A percentile compares a stretch with the other conserved stretches of the same genome.
These are phyloP conservation scores for Ophiostoma perfectum DNA, from an alignment of 2,329 filamentous ascomycete species.

Conservation along the genomic window DNA sequence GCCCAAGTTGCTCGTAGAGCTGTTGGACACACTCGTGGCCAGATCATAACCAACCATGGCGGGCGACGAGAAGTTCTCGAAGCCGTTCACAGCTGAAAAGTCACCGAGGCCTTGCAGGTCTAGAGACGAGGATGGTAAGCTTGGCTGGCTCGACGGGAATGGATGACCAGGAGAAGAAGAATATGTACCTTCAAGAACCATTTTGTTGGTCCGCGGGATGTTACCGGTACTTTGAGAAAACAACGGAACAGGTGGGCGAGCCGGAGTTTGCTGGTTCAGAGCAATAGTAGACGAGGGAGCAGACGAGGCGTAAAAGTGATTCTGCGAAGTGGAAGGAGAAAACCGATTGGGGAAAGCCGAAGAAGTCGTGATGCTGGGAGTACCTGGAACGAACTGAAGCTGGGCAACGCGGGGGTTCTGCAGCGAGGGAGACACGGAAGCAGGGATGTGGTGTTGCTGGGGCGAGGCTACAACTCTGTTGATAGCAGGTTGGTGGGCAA, in stretches of 20 bases:
- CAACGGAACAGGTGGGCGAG: conserved; percentile 64
- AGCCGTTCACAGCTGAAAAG: conserved; percentile 47
- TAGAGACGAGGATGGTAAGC: conserved; percentile 37
- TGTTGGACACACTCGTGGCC: conserved; percentile 39
- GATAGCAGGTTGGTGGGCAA: conserved; percentile 37
- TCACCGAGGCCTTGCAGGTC: conserved; percentile 53
- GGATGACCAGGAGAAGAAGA: conserved; percentile 17
- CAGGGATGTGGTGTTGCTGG: conserved; percentile 19
- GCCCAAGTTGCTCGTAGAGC: conserved; percentile 51
- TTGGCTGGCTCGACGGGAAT: conserved; percentile 19
- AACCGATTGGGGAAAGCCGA: conserved; percentile 54
- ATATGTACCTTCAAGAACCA: conserved; percentile 53
- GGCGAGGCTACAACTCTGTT: conserved; percentile 41
- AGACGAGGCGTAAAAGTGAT: conserved; percentile 59
- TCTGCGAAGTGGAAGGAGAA: conserved; percentile 45
- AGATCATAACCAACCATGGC: conserved; percentile 49
- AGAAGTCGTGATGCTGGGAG: conserved; percentile 47
- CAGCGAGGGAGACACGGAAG: conserved; percentile 41
- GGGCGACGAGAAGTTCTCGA: conserved; percentile 52
- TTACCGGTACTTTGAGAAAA: conserved; percentile 53
- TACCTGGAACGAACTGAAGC: conserved; percentile 47
- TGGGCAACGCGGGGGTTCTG: conserved; percentile 57
- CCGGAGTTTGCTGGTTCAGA: conserved; percentile 45
- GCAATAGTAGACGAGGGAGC: conserved; percentile 55
- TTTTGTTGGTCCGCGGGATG: conserved; percentile 34